Base-by-base conservation (phyloP, 2,329 filamentous ascomycete species). In the Emmonsiellopsis sp. region DNA sequence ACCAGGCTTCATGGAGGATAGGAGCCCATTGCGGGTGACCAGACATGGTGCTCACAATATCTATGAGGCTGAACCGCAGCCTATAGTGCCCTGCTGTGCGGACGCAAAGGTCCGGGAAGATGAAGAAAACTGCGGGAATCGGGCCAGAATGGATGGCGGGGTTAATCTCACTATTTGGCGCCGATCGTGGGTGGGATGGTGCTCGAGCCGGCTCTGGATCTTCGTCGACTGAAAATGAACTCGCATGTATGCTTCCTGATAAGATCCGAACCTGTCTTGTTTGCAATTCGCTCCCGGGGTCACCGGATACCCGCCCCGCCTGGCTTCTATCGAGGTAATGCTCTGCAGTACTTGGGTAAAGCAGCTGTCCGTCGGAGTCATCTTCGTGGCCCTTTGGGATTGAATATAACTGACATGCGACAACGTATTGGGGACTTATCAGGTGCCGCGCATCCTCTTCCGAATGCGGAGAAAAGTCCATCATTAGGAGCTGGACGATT, bases 91-190 rank as follows among this genome's bases (percentile, higher is more conserved):
- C 74, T 17, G 72, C 70, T 6, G 68, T 69, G 45, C 73, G 72
- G 21, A 76, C 67, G 2, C 73, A 75, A 1, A 76, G 65, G 57
- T 76, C 74, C 0, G 72, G 65, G 50, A 76, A 76, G 31, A 76
- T 71, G 58, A 76, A 76, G 57, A 76, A 76, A 2, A 69, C 66
- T 17, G 71, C 67, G 4, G 72, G 71, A 4, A 65, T 60, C 33
- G 52, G 40, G 11, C 34, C 21, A 33, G 53, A 53, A 50, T 8
- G 51, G 58, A n/a, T 52, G 59, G 46, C 46, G 55, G 46, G 13
- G 31, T 13, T 14, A 31, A 21, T 31, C 13, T 13, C 36, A 10
- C 14, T 17, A n/a, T 27, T 49, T n/a, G 57, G 0, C 51, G 51
- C 37, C 56, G 58, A 17, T 42, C 46, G 39, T 5, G 71, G 71